Conservation (phyloP, 1,284 basidiomycete genomes). For the Naganishia cerealis region DNA sequence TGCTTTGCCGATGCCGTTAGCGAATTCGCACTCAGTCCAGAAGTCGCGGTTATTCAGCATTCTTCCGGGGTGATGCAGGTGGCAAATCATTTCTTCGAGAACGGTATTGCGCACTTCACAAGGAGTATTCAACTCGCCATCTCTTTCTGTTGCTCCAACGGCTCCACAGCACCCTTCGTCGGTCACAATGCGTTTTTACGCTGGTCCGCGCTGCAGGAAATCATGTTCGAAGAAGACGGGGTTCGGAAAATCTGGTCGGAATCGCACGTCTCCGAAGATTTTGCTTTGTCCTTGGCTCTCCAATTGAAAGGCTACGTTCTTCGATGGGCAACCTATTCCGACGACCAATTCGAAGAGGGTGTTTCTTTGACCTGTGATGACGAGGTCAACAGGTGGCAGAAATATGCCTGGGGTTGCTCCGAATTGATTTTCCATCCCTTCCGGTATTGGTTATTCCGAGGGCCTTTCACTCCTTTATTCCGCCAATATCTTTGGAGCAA, state of each 20-base stretch:
- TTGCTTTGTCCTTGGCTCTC: constrained; percentile 35
- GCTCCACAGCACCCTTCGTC: constrained; percentile 42
- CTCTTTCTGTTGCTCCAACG: constrained; percentile 68
- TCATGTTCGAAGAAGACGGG: constrained; percentile 67
- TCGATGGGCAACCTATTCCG: constrained; percentile 79
- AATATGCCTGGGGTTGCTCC: constrained; percentile 60
- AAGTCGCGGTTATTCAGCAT: constrained; percentile 74
- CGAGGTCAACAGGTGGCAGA: constrained; percentile 73
- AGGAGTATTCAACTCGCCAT: constrained; percentile 69
- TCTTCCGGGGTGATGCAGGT: constrained; percentile 69
- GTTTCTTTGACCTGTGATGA: constrained; percentile 64
- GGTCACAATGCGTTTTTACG: constrained; percentile 66
- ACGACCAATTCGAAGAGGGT: constrained; percentile 79
- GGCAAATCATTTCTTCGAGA: constrained; percentile 77
- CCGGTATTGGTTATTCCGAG: constrained; percentile 67
- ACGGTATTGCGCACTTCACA: constrained; percentile 79
- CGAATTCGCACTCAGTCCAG: constrained; percentile 72
- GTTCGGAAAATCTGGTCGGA: constrained; percentile 74
- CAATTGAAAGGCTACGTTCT: constrained; percentile 64
- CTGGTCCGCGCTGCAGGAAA: constrained; percentile 82
- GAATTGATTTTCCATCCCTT: constrained; percentile 77
- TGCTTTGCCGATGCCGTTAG: constrained; percentile 80
- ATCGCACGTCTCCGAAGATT: constrained; percentile 69
- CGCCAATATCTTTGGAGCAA: constrained; percentile 72
- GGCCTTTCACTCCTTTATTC: constrained; percentile 75